phyloP scores from a whole-genome alignment of 352 stramenopile genomes.

The Globisporangium cystogenes region DNA sequence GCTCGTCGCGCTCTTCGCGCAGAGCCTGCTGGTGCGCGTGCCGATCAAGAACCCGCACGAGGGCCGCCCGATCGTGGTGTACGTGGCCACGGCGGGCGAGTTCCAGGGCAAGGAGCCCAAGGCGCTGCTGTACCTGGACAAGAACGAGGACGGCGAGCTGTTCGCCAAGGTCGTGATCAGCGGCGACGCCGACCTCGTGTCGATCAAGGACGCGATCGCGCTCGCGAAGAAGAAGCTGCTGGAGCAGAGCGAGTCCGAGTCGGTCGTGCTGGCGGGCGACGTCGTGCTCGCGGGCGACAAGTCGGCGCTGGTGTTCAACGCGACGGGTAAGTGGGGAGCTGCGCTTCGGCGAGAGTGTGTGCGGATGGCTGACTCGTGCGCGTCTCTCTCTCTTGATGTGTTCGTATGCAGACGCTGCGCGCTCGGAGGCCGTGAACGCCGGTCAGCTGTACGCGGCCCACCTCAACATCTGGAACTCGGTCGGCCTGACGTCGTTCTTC shows the following conservation, averaged over 20 bases:
- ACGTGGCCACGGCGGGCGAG: constrained; percentile 55
- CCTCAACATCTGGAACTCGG: constrained; percentile 66
- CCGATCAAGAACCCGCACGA: constrained; percentile 57
- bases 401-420: constrained; percentile 21
- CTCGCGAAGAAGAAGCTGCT: constrained; percentile 76
- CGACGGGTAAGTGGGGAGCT: constrained; percentile 19
- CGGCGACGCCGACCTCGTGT: constrained; percentile 38
- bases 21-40: constrained; percentile 70
- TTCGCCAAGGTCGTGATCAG: constrained; percentile 78
- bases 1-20: constrained; percentile 58
- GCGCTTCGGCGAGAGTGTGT: no score
- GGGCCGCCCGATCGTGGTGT: constrained; percentile 72
- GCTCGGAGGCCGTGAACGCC: constrained; percentile 57
- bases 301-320: constrained; percentile 69
- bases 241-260: constrained; percentile 42
- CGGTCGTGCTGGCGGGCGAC: constrained; percentile 47
- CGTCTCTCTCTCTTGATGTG: background rate
- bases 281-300: constrained; percentile 59
- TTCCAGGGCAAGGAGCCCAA: constrained; percentile 54
- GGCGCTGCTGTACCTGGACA: constrained; percentile 61
- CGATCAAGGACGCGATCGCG: constrained; percentile 47
- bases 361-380: background rate
- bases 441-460: constrained; percentile 61
- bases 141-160: constrained; percentile 44
- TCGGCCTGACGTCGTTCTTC: constrained; percentile 64